Percentiles rank a stretch among this genome's conserved stretches.
Evolutionary conservation across 352 stramenopile species (phyloP).

Genomic region (Pythium folliculosum): DNA sequence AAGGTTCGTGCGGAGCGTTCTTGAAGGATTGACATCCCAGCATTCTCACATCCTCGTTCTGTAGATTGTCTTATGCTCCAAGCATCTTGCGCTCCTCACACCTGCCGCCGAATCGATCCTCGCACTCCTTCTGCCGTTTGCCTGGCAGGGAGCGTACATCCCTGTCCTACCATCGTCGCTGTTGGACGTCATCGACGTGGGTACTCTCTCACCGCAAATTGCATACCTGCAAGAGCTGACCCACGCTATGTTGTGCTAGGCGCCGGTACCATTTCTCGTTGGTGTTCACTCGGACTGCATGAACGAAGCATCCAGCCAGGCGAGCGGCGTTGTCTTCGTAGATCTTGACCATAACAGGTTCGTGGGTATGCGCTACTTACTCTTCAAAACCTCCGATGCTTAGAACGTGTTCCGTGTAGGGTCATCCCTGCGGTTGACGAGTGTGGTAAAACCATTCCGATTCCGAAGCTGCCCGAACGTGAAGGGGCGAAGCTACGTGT

Average conservation of each 20-base stretch:
- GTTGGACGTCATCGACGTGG: slow-evolving; percentile 93
- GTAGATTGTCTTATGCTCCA: slow-evolving; percentile 91
- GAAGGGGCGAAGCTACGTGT: slow-evolving; percentile 60
- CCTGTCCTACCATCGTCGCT: slow-evolving; percentile 92
- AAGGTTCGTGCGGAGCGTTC: slow-evolving; percentile 47
- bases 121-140: slow-evolving; percentile 92
- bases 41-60: background rate
- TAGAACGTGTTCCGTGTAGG: slow-evolving; percentile 24
- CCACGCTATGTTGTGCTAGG: slow-evolving; percentile 31
- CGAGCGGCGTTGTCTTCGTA: slow-evolving; percentile 91
- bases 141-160: slow-evolving; percentile 95
- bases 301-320: slow-evolving; percentile 55
- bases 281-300: slow-evolving; percentile 87
- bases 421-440: slow-evolving; percentile 79
- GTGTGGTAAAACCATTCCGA: slow-evolving; percentile 46
- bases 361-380: background rate
- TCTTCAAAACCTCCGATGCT: background rate
- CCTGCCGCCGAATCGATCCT: slow-evolving; percentile 91
- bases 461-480: slow-evolving; percentile 78
- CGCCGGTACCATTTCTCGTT: slow-evolving; percentile 94
- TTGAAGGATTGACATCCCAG: too few relatives aligned
- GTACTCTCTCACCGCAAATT: background rate
- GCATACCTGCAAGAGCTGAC: background rate
- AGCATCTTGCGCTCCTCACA: slow-evolving; percentile 87
- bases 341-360: slow-evolving; percentile 93